These are phyloP conservation scores for Bryopsis sp. DNA, from an alignment of 139 green algal genomes.

Conservation along the genomic window DNA sequence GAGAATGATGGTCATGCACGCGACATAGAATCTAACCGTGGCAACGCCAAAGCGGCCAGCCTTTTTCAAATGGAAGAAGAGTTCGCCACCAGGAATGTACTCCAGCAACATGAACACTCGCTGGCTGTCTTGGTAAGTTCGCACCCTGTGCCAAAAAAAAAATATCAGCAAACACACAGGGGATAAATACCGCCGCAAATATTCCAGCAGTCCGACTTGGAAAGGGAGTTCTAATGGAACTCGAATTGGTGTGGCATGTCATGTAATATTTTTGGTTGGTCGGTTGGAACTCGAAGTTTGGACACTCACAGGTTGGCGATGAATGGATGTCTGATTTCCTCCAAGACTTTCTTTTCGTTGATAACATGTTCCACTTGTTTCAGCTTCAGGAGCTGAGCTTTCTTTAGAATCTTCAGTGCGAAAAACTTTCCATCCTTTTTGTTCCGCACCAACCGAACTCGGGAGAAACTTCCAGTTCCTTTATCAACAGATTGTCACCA, in stretches of 20 bases:
- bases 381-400: conserved; percentile 53
- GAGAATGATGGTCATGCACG: conserved; percentile 45
- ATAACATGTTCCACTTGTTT: conserved; percentile 71
- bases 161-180: too few relatives aligned
- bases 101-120: conserved; percentile 74
- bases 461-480: conserved; percentile 10
- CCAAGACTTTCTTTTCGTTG: conserved; percentile 55
- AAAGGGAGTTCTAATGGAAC: too few relatives aligned
- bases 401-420: conserved; percentile 44
- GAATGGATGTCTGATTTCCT: conserved; percentile 47
- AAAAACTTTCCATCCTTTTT: not conserved
- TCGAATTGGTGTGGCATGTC: too few relatives aligned
- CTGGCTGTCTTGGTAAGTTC: conserved; percentile 53
- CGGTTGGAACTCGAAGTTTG: conserved; percentile 35
- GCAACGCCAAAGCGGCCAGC: conserved; percentile 43
- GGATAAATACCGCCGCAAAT: too few relatives aligned
- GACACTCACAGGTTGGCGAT: conserved; percentile 44
- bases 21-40: conserved; percentile 63
- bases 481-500: not conserved
- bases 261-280: too few relatives aligned
- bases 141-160: conserved; percentile 32
- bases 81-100: conserved; percentile 64
- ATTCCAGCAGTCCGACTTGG: too few relatives aligned
- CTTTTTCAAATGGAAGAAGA: conserved; percentile 62
- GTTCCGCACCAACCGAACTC: conserved; percentile 5